phyloP scores from a whole-genome alignment of 208 protist genomes.

The Trypanosoma boissoni region DNA sequence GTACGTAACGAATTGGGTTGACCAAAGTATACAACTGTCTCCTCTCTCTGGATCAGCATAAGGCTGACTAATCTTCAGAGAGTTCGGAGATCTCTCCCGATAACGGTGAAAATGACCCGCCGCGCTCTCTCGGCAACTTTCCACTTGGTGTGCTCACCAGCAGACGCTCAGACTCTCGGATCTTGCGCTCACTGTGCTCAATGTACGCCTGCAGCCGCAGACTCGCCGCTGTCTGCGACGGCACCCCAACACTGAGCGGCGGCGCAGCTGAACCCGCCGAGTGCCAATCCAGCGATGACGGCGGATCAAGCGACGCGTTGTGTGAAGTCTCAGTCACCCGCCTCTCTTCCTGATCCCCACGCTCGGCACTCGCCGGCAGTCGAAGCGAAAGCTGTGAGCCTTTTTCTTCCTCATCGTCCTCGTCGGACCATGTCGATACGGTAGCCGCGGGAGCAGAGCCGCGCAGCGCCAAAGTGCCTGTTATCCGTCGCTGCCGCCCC shows the following conservation, averaged over 20 bases:
- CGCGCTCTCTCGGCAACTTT: neutral
- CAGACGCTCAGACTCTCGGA: conserved; percentile 59
- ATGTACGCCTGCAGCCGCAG: conserved; percentile 64
- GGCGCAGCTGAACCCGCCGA: conserved; percentile 1
- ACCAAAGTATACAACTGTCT: conserved; percentile 1
- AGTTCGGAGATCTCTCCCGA: conserved; percentile 9
- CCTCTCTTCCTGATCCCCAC: neutral
- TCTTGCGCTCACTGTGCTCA: conserved; percentile 55
- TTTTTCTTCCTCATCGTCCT: conserved; percentile 12
- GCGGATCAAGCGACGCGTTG: neutral
- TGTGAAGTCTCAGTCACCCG: neutral
- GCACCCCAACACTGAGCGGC: conserved; percentile 13
- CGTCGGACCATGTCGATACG: conserved; percentile 23
- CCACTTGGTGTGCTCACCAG: conserved; percentile 17
- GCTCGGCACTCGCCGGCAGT: too few species aligned
- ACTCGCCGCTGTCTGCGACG: conserved; percentile 40
- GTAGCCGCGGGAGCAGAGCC: too few species aligned
- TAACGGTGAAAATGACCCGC: neutral
- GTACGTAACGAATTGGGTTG: neutral
- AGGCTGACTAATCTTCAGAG: conserved; percentile 6
- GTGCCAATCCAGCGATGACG: neutral
- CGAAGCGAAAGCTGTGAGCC: too few species aligned
- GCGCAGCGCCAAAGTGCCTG: neutral
- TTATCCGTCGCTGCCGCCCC: conserved; percentile 8
- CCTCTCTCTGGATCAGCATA: conserved; percentile 8